Base-by-base conservation (phyloP, 768 basidiomycete genomes). In the Xanthoconium purpureum region DNA sequence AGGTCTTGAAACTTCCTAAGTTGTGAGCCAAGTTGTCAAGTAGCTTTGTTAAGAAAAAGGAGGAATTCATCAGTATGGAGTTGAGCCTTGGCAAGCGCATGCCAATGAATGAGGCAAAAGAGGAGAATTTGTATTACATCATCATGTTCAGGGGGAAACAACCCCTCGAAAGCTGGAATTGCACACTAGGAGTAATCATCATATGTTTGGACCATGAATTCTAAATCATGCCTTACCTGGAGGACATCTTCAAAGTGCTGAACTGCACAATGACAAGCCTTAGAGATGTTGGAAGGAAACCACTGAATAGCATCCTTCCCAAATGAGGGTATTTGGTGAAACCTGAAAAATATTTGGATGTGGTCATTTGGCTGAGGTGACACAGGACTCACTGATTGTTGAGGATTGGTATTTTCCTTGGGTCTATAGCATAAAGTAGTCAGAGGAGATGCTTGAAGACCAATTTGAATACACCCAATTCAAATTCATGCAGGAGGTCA, bases 231-330 rank as follows among this genome's bases (percentile, higher is more conserved):
- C 24, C 45, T 8, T 32, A 62, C 79, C 70, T 79, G 77, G 0
- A 80, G 62, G 1, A 78, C 55, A 39, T 80, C 76, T 48, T 79
- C 75, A 50, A 74, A 80, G 45, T 80, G 73, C 0, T 71, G 60
- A 1, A 69, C 78, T 8, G 73, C 72, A 3, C 72, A 52, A 32
- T 74, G 68, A 38, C 71, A 72, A 67, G 77, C 69, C 15, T 70
- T 70, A 0, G 73, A 70, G 1, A 71, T 65, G 55, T 77, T 76
- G 0, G 44, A 48, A 17, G 59, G 46, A 51, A 80, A 79, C 12
- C 59, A 52, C 0, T 72, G 67, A 9, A 80, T 80, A 0, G 72
- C 71, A 6, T 57, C 46, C 5, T 52, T 42, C 0, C 69, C 70
- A 47, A 74, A 73, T 5, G 61, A 33, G 3, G 57, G 52, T n/a